Percentiles rank a stretch among this genome's conserved stretches.
Evolutionary conservation across 345 rosid species (phyloP).

Genomic region (Salix caprea): DNA sequence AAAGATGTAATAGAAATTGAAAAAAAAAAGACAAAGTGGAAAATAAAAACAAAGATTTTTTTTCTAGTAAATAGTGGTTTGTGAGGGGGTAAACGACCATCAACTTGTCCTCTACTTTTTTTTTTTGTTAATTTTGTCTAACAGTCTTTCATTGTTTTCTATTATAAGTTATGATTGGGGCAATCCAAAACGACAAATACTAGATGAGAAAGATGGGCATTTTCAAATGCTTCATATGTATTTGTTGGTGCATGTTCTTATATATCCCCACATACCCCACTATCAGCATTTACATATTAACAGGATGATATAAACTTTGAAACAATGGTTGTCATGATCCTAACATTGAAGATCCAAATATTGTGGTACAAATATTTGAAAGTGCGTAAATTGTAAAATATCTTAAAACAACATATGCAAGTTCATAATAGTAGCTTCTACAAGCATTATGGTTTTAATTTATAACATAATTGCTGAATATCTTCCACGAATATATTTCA

Average conservation of each 20-base stretch:
- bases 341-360: conserved; percentile 85
- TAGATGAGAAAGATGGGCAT: conserved; percentile 55
- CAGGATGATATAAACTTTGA: neutral
- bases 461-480: neutral
- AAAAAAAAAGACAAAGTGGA: no score
- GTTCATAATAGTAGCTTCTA: conserved; percentile 17
- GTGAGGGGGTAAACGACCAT: no score
- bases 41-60: no score
- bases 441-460: conserved; percentile 3
- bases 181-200: conserved; percentile 67
- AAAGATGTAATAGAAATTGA: no score
- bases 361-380: conserved; percentile 85
- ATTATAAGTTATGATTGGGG: conserved; percentile 75
- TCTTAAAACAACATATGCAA: conserved; percentile 72
- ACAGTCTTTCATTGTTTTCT: conserved; percentile 1
- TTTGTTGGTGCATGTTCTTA: neutral
- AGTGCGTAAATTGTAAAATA: conserved; percentile 86
- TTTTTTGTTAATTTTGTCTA: neutral
- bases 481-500: neutral
- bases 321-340: conserved; percentile 55
- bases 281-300: neutral
- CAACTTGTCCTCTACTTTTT: no score
- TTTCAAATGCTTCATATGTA: conserved; percentile 56
- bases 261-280: neutral
- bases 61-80: no score